Evolutionary conservation across 345 rosid species (phyloP), one percentile per base, ranked within the genome.

Genomic region (Ricinus communis): DNA sequence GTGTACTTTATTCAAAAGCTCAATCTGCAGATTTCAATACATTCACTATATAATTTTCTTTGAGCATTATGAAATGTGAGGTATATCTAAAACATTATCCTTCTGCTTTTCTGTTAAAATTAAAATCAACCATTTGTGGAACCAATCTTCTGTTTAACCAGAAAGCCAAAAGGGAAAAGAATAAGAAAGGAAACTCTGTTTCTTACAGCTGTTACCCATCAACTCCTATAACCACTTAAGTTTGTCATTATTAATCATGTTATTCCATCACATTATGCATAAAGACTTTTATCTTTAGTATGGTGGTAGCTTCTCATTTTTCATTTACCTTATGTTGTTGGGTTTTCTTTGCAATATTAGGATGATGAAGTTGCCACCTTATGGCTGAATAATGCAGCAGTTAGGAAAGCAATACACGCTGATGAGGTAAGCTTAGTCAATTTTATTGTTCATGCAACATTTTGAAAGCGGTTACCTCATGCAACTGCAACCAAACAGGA

Each of bases 361-460:
- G 80, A 86, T 65, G 98, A 88, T 77, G 82, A 76, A 81, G 88
- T 88, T 77, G 98, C 97, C 45, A 90, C 85, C 15, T 19, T 71
- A 0, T 94, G 98, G 98, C 81, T 94, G 24, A 86, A 91, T 68
- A 78, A 86, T 71, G 81, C 81, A 51, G 82, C 80, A 18, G 87
- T 94, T 45, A 86, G 98, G 84, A 80, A 80, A 77, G 97, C 85
- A 1, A 73, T 91, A 77, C 89, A 90, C 75, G 96, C 91, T 16
- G 83, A 82, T 78, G 70, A 79, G 68, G 96, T 91, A 45, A 75
- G 81, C 59, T 43, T 68, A 56, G 60, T 70, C 45, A 5, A 22
- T 54, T 22, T 57, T 60, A 28, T 47, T 52, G 21, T 47, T 58
- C 14, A 8, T 24, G 38, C 10, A 16, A 73, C 5, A 50, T 51